These are phyloP conservation scores for Xerocomellus chrysenteron DNA, from an alignment of 768 basidiomycete species.

Conservation along the genomic window DNA sequence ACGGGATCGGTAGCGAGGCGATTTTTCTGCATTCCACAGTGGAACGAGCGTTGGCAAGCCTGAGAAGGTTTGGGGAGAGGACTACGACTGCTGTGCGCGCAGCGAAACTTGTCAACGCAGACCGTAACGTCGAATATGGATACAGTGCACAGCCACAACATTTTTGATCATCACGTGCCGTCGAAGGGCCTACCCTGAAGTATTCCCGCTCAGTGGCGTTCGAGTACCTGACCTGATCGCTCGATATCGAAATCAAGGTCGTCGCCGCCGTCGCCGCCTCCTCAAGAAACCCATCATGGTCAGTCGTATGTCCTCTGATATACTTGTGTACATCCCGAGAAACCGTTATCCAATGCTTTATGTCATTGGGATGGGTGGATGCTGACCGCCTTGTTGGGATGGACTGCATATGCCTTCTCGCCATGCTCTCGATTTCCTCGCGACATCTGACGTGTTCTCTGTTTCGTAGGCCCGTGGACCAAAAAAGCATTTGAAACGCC, in stretches of 20 bases:
- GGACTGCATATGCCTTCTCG: slow-evolving; percentile 5
- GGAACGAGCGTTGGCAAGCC: neutral
- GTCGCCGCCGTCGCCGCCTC: slow-evolving; percentile 18
- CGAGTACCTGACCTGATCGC: neutral
- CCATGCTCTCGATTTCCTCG: neutral
- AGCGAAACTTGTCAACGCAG: slow-evolving; percentile 1
- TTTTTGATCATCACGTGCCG: slow-evolving; percentile 23
- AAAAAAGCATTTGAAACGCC: slow-evolving; percentile 98
- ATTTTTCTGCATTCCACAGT: slow-evolving; percentile 25
- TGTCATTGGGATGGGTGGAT: slow-evolving; percentile 29
- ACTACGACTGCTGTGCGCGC: neutral
- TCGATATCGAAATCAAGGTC: slow-evolving; percentile 24
- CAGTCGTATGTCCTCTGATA: slow-evolving; percentile 19
- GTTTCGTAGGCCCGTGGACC: slow-evolving; percentile 85
- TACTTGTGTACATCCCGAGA: neutral
- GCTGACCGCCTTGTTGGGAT: slow-evolving; percentile 17
- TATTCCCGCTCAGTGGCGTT: neutral
- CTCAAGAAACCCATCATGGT: slow-evolving; percentile 35
- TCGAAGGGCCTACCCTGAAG: slow-evolving; percentile 25
- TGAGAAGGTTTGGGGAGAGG: neutral
- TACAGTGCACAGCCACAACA: slow-evolving; percentile 12
- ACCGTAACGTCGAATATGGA: neutral
- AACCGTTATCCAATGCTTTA: neutral
- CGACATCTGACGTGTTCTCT: slow-evolving; percentile 14
- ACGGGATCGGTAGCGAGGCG: slow-evolving; percentile 2